Conservation (phyloP, 2,329 filamentous ascomycete genomes). For the Ophiocordyceps polyrhachis-furcata region DNA sequence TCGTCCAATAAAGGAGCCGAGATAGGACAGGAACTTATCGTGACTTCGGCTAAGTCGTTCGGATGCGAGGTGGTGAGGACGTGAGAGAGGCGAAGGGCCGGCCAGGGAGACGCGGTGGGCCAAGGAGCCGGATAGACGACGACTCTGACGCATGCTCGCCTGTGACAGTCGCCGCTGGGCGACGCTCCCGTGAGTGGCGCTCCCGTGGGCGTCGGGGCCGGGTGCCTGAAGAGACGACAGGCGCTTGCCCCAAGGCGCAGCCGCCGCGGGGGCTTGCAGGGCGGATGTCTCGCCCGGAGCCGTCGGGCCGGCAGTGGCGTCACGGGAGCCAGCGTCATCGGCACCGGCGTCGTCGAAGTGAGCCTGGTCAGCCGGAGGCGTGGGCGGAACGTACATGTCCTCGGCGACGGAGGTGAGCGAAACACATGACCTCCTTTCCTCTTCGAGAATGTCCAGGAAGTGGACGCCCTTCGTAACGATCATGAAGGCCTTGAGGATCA, state of each 20-base stretch:
- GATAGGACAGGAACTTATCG: slow-evolving; percentile 74
- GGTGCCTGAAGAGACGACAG: slow-evolving; percentile 25
- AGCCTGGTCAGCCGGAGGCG: slow-evolving; percentile 33
- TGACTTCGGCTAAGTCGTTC: slow-evolving; percentile 64
- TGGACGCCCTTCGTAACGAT: slow-evolving; percentile 81
- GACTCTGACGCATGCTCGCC: slow-evolving; percentile 16
- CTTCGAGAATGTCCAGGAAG: slow-evolving; percentile 74
- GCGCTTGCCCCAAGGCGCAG: slow-evolving; percentile 21
- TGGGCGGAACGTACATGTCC: slow-evolving; percentile 39
- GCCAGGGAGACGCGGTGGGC: slow-evolving; percentile 63
- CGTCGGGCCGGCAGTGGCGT: neutral
- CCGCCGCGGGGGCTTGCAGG: neutral
- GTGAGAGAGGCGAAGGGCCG: slow-evolving; percentile 42
- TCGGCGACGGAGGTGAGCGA: slow-evolving; percentile 37
- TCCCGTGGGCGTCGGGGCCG: slow-evolving; percentile 9
- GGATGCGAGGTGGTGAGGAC: slow-evolving; percentile 60
- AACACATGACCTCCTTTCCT: slow-evolving; percentile 31
- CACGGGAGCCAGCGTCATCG: neutral
- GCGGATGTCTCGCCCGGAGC: neutral
- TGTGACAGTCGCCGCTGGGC: slow-evolving; percentile 18
- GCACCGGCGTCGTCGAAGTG: neutral
- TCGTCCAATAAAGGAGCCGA: slow-evolving; percentile 81
- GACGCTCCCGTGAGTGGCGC: slow-evolving; percentile 1
- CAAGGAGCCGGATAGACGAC: slow-evolving; percentile 33
- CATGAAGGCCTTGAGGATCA: slow-evolving; percentile 84